Base-by-base conservation (phyloP, 306 rosid species). In the Vigna hirtella region DNA sequence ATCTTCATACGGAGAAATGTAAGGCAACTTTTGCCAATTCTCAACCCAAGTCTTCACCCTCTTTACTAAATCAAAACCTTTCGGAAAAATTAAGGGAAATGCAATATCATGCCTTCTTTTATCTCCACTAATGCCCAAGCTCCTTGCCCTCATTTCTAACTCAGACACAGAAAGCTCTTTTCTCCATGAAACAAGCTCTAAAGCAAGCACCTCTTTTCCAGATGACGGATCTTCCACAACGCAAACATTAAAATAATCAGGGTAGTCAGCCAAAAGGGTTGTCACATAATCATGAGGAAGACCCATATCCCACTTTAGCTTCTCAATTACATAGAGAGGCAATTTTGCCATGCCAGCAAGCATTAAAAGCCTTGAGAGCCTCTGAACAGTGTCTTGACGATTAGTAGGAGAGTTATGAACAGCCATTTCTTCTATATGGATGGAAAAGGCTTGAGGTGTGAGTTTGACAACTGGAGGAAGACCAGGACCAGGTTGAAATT, bases 291-390 rank as follows among this genome's bases (percentile, higher is more conserved):
- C 82, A 42, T 83, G 87, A 22, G 95, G 97, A 73, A 91, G 96
- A 79, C 98, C 97, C 86, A 93, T 9, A 83, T 93, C 98, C 97
- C 98, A 93, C 65, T 87, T 90, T 47, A 93, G 79, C 79, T 77
- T 85, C 68, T 93, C 91, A 69, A 91, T 87, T 38, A 93, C 74
- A 84, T 82, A 82, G 16, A 93, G 45, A 45, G 98, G 97, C 90
- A 91, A 84, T 63, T 74, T 85, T 6, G n/a, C 43, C 56, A 74
- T 79, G n/a, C 93, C 85, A 18, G 92, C 81, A 53, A 93, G 95
- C 98, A 93, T 88, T 51, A 93, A 72, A 57, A 91, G 84, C 88
- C 87, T 91, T 4, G 90, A 50, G n/a, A 93, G 90, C 66, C 97
- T 83, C 66, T 67, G 45, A 68, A 81, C 90, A 40, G 88, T 73